Percentiles rank a stretch among this genome's conserved stretches.
Evolutionary conservation across 148 eudicot genomes (phyloP).

Genomic region (Drosera capensis): DNA sequence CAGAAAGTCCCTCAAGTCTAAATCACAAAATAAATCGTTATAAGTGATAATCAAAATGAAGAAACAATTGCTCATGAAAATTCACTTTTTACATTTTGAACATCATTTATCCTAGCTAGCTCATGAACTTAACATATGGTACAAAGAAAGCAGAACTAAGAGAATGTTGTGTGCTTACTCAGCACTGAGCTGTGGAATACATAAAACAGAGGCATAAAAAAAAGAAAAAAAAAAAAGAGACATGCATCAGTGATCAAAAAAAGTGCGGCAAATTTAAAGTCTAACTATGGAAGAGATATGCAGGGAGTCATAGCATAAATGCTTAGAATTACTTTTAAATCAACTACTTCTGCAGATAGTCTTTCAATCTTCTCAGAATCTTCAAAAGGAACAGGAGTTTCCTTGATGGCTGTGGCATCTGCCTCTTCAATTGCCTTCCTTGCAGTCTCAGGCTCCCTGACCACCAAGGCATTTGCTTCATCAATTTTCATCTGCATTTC

Average conservation of each 20-base stretch:
- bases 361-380: constrained; percentile 54
- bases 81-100: no score
- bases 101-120: no score
- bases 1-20: neutral
- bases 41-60: neutral
- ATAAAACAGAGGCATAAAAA: no score
- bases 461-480: constrained; percentile 43
- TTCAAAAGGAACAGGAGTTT: constrained; percentile 54
- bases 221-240: no score
- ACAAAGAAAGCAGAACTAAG: no score
- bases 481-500: constrained; percentile 44
- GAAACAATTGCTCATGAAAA: no score
- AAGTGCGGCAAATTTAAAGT: no score
- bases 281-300: neutral
- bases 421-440: constrained; percentile 57
- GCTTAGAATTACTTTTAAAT: constrained; percentile 43
- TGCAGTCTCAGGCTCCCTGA: constrained; percentile 48
- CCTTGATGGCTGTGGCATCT: constrained; percentile 30
- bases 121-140: no score
- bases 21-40: neutral
- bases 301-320: neutral
- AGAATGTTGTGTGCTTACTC: no score
- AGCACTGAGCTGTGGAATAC: no score
- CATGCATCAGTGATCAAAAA: no score
- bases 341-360: constrained; percentile 53